Percentiles rank a stretch among this genome's conserved stretches.
phyloP scores from a whole-genome alignment of 148 eudicot genomes.

The Vaccinium myrtillus region DNA sequence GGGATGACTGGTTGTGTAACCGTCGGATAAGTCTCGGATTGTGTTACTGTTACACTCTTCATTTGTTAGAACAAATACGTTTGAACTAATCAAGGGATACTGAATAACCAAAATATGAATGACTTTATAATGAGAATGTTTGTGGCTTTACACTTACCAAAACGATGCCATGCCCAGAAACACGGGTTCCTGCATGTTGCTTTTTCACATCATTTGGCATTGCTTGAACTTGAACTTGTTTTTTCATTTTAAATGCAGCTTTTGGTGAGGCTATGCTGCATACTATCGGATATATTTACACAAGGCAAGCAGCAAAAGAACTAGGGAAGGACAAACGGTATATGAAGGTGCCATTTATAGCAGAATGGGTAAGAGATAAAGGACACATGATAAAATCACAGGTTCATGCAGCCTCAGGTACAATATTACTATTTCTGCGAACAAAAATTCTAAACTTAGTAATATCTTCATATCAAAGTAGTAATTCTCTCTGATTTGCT shows the following conservation, averaged over 20 bases:
- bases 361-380: slow-evolving; percentile 96
- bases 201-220: not conserved
- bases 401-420: slow-evolving; percentile 89
- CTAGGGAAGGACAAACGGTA: slow-evolving; percentile 70
- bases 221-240: not conserved
- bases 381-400: slow-evolving; percentile 86
- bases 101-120: not conserved
- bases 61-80: not conserved
- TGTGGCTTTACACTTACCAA: not conserved
- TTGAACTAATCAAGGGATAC: not conserved
- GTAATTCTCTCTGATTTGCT: not conserved
- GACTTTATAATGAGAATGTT: not conserved
- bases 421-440: not conserved
- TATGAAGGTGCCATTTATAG: slow-evolving; percentile 80
- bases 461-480: not conserved
- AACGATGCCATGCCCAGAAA: not conserved
- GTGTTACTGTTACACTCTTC: not conserved
- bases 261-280: slow-evolving; percentile 98
- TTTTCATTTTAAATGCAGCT: slow-evolving; percentile 36
- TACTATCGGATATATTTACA: slow-evolving; percentile 89
- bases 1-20: not conserved
- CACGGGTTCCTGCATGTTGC: not conserved
- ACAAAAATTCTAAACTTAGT: not conserved
- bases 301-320: slow-evolving; percentile 85
- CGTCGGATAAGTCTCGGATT: not conserved